Base-by-base conservation (phyloP, 2,329 filamentous ascomycete genomes). In the Cladosporium cucumerinum region DNA sequence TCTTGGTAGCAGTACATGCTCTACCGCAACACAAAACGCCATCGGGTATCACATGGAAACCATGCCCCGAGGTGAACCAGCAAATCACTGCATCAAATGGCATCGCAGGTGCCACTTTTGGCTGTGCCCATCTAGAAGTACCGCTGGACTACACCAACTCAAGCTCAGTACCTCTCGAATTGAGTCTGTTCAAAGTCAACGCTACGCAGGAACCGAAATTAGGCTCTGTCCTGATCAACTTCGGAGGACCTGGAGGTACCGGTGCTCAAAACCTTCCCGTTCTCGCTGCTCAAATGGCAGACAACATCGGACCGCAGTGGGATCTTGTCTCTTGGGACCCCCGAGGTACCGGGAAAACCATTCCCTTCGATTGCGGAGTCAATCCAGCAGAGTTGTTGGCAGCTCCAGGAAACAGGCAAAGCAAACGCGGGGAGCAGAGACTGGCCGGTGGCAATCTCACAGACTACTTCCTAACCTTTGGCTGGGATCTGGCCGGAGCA, bases 171-270 rank as follows among this genome's bases (percentile, higher is more conserved):
- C 67, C 51, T 10, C 54, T 72, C 11, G 57, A 65, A 6, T 54
- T 73, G 2, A 34, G 64, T 18, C 28, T 73, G 5, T 30, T 70
- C 21, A 69, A 65, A 26, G 49, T 66, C n/a, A 23, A 49, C n/a
- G 71, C 72, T 5, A 61, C 57, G 2, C 63, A 69, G 25, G 21
- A 66, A 34, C 71, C 69, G 1, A 49, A 43, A 5, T 66, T 65
- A 12, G 71, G 71, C n/a, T 70, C 57, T 16, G 69, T 74, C 3
- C 30, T 72, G 8, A 46, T 70, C 21, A 72, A 74, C 60, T 67
- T 62, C 23, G 71, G 72, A n/a, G 72, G 72, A 11, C 72, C 72
- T 3, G 71, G 70, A 0, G 65, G 36, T 12, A 55, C 30, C 25
- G 71, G 68, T 3, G 43, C 30, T 3, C 43, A 59, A 8, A 63